Evolutionary conservation across 1,284 basidiomycete species (phyloP).

Genomic region (Leccinum insolens): DNA sequence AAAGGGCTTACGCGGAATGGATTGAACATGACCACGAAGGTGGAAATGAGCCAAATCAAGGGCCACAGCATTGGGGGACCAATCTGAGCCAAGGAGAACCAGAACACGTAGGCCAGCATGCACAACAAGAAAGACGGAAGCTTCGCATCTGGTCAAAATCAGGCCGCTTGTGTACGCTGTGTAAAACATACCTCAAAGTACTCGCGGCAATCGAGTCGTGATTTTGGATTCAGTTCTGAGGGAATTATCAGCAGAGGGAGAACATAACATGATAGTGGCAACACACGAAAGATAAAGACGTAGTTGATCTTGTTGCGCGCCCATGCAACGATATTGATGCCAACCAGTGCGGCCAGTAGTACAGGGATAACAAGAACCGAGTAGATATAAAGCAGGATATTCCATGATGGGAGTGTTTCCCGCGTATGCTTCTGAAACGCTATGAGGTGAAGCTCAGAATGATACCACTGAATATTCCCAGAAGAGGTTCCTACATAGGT

Average conservation of each 20-base stretch:
- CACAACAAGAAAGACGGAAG: constrained; percentile 79
- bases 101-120: constrained; percentile 83
- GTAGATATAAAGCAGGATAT: constrained; percentile 79
- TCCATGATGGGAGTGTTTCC: constrained; percentile 68
- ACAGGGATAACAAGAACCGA: constrained; percentile 75
- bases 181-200: constrained; percentile 73
- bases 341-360: constrained; percentile 79
- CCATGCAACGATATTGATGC: constrained; percentile 84
- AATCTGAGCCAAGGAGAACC: constrained; percentile 77
- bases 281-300: constrained; percentile 85
- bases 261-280: not conserved
- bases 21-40: constrained; percentile 66
- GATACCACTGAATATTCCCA: not conserved
- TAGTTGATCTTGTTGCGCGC: constrained; percentile 81
- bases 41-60: constrained; percentile 78
- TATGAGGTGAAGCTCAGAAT: constrained; percentile 29
- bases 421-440: constrained; percentile 66
- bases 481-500: constrained; percentile 54
- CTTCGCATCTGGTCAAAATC: constrained; percentile 40
- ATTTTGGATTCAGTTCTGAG: constrained; percentile 76
- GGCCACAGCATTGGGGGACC: constrained; percentile 73
- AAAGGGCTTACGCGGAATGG: constrained; percentile 68
- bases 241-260: constrained; percentile 1
- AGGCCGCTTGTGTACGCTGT: not conserved
- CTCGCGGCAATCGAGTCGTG: constrained; percentile 77